These are phyloP conservation scores for Fusarium aywerte DNA, from an alignment of 2,329 filamentous ascomycete genomes.

Conservation along the genomic window DNA sequence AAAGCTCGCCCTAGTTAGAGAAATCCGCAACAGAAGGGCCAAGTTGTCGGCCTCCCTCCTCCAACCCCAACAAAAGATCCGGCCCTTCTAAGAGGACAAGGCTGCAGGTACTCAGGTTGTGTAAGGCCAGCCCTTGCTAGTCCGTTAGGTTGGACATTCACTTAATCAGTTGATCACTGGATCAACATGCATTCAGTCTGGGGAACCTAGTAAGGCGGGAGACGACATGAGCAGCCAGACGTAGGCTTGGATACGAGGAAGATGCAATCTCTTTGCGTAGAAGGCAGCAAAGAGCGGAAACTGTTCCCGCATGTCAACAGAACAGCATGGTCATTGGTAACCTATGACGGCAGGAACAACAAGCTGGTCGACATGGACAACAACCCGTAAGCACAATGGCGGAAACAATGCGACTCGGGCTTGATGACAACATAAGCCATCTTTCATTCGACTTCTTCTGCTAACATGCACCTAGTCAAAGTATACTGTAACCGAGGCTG, in stretches of 20 bases:
- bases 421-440: conserved; percentile 23
- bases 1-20: conserved; percentile 31
- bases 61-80: conserved; percentile 39
- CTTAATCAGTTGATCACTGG: conserved; percentile 32
- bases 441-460: conserved; percentile 14
- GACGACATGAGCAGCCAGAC: conserved; percentile 27
- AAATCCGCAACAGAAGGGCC: conserved; percentile 40
- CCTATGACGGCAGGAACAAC: conserved; percentile 20
- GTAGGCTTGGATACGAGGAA: conserved; percentile 32
- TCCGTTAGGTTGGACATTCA: conserved; percentile 15
- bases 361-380: conserved; percentile 7
- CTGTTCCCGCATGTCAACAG: conserved; percentile 11
- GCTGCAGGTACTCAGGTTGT: conserved; percentile 32
- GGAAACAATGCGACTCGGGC: conserved; percentile 26
- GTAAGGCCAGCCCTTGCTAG: conserved; percentile 14
- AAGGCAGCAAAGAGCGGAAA: conserved; percentile 18
- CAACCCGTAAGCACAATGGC: conserved; percentile 19
- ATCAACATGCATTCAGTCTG: conserved; percentile 17
- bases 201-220: conserved; percentile 32
- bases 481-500: conserved; percentile 28
- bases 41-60: conserved; percentile 35
- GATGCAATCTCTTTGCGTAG: conserved; percentile 29
- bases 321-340: conserved; percentile 4
- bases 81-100: conserved; percentile 28
- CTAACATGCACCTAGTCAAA: conserved; percentile 29